phyloP scores from a whole-genome alignment of 2,329 filamentous ascomycete species.

The Sclerotinia minor region DNA sequence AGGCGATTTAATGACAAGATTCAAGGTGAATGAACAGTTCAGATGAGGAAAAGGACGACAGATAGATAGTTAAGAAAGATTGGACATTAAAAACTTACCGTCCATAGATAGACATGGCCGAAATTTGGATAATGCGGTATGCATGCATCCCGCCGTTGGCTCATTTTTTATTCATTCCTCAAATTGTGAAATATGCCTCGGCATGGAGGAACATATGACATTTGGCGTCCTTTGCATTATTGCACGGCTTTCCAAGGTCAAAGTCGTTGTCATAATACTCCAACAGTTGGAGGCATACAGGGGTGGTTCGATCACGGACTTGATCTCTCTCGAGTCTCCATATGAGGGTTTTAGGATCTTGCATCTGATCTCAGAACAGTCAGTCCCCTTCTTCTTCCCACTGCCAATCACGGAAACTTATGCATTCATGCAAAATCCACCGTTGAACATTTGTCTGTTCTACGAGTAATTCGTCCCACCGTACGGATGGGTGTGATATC shows the following conservation, averaged over 20 bases:
- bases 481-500: too few relatives aligned
- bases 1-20: not conserved
- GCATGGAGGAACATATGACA: not conserved
- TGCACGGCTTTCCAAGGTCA: not conserved
- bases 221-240: not conserved
- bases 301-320: not conserved
- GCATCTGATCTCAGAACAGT: not conserved
- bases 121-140: slow-evolving; percentile 10
- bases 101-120: not conserved
- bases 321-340: too few relatives aligned
- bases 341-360: not conserved
- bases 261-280: not conserved
- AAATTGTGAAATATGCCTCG: not conserved
- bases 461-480: too few relatives aligned
- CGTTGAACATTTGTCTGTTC: not conserved
- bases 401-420: not conserved
- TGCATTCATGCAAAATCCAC: not conserved
- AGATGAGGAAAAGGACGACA: not conserved
- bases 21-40: too few relatives aligned
- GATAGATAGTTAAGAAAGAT: not conserved
- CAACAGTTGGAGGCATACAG: not conserved
- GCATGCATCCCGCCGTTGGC: slow-evolving; percentile 1
- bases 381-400: not conserved
- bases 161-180: slow-evolving; percentile 4
- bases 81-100: not conserved